Conservation (phyloP, 768 basidiomycete genomes). For the Hemileccinum impolitum region DNA sequence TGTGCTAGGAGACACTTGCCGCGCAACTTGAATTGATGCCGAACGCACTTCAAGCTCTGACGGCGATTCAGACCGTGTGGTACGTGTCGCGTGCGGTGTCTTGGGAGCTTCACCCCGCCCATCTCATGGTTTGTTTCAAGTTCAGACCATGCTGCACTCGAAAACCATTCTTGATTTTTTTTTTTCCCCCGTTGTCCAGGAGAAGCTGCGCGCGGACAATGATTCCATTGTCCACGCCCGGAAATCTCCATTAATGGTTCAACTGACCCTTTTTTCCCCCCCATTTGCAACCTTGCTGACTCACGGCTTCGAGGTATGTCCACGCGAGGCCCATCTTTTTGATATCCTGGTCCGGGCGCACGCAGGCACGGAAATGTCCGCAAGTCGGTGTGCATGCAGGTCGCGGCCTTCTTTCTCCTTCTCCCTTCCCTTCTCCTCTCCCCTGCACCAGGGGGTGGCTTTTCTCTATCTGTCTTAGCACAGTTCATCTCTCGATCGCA, state of each 20-base stretch:
- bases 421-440: background rate
- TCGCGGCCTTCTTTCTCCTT: background rate
- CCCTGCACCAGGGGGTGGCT: background rate
- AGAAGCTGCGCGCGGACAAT: slow-evolving; percentile 1
- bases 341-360: slow-evolving; percentile 8
- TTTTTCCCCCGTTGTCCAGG: background rate
- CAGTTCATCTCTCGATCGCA: background rate
- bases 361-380: slow-evolving; percentile 18
- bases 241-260: background rate
- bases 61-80: slow-evolving; percentile 1
- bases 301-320: slow-evolving; percentile 2
- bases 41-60: slow-evolving; percentile 3
- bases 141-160: slow-evolving; percentile 5
- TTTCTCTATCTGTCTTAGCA: slow-evolving; percentile 2
- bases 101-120: slow-evolving; percentile 3
- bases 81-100: slow-evolving; percentile 10
- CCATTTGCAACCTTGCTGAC: slow-evolving; percentile 9
- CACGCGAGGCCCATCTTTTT: slow-evolving; percentile 6
- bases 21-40: background rate
- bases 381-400: background rate
- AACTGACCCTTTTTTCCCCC: background rate
- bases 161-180: background rate
- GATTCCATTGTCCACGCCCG: slow-evolving; percentile 8
- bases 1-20: slow-evolving; percentile 11
- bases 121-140: slow-evolving; percentile 7